phyloP scores from a whole-genome alignment of 176 grass and related monocot species.

The Oryza rufipogon region DNA sequence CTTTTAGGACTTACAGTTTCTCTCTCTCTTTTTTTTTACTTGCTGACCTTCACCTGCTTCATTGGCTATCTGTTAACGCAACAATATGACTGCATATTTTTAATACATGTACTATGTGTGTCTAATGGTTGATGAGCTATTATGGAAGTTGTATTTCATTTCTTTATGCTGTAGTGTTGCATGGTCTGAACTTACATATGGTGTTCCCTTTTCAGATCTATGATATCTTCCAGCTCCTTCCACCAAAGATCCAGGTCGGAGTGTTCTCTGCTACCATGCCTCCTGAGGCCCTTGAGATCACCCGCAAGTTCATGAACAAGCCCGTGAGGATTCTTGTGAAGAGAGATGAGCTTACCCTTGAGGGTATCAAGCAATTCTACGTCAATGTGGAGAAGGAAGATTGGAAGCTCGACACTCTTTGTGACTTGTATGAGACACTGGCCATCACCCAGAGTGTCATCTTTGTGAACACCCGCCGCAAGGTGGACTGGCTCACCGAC shows the following conservation, averaged over 20 bases:
- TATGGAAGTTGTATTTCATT: not conserved
- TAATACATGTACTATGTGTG: not conserved
- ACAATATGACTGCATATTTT: not conserved
- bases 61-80: not conserved
- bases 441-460: constrained; percentile 89
- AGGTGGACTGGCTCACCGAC: constrained; percentile 90
- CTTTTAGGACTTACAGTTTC: too few species aligned
- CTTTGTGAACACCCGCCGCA: constrained; percentile 84
- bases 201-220: constrained; percentile 58
- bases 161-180: not conserved
- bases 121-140: not conserved
- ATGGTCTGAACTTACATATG: not conserved
- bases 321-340: constrained; percentile 81
- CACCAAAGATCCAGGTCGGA: constrained; percentile 71
- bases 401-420: constrained; percentile 84
- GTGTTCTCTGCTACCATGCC: constrained; percentile 94
- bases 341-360: constrained; percentile 81
- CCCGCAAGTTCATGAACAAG: constrained; percentile 82
- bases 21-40: not conserved
- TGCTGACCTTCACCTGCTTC: not conserved
- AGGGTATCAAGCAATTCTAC: constrained; percentile 85
- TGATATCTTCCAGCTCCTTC: constrained; percentile 85
- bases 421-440: constrained; percentile 71
- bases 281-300: constrained; percentile 76
- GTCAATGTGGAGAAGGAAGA: constrained; percentile 79